phyloP scores from a whole-genome alignment of 1,284 basidiomycete species.

The Malassezia equina region DNA sequence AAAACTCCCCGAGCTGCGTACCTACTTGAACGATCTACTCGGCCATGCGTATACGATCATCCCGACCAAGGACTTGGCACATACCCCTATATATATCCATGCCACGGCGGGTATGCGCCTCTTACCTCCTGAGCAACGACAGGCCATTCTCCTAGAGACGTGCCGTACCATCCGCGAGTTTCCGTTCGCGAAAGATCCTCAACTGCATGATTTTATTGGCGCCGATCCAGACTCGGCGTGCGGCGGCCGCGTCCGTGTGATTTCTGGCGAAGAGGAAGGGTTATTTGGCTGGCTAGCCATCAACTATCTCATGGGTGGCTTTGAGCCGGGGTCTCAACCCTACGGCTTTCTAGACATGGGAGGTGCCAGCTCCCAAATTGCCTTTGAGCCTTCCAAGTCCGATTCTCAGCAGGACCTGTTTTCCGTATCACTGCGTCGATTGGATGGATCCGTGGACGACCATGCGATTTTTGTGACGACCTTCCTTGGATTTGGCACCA shows the following conservation, averaged over 20 bases:
- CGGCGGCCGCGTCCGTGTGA: slow-evolving; percentile 79
- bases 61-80: slow-evolving; percentile 67
- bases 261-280: slow-evolving; percentile 95
- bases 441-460: slow-evolving; percentile 73
- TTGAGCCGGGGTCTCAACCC: slow-evolving; percentile 56
- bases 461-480: slow-evolving; percentile 96
- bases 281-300: slow-evolving; percentile 95
- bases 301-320: slow-evolving; percentile 98
- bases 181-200: slow-evolving; percentile 32
- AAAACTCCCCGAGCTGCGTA: slow-evolving; percentile 60
- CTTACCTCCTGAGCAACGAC: slow-evolving; percentile 61
- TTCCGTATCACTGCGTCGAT: slow-evolving; percentile 67
- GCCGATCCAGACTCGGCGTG: slow-evolving; percentile 45
- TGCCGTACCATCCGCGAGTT: slow-evolving; percentile 61
- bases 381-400: slow-evolving; percentile 60
- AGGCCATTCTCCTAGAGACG: slow-evolving; percentile 62
- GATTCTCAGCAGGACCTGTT: slow-evolving; percentile 48
- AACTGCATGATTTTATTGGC: neutral
- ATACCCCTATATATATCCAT: slow-evolving; percentile 83
- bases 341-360: slow-evolving; percentile 99
- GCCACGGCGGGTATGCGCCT: slow-evolving; percentile 97
- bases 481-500: slow-evolving; percentile 96
- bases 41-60: slow-evolving; percentile 71
- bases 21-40: slow-evolving; percentile 72
- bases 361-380: slow-evolving; percentile 94